Evolutionary conservation across 495 filamentous ascomycete genomes (phyloP), one percentile per base, ranked within the genome.

Genomic region (Neurospora sp.): DNA sequence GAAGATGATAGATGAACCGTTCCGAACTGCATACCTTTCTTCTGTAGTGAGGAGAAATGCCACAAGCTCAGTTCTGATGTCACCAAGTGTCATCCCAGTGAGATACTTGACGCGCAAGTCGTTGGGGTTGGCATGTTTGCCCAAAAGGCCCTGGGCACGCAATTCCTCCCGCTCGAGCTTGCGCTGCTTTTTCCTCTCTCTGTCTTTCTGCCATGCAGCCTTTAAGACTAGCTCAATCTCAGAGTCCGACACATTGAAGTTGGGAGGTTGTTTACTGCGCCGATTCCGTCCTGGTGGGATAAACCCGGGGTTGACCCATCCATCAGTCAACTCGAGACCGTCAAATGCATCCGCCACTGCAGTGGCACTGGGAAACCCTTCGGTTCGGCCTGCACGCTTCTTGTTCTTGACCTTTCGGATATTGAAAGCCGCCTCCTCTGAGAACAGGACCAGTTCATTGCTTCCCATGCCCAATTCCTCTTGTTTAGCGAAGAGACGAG

Each of bases 91-190:
- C 81, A 97, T 92, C 36, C 93, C 92, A 45, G 89, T 83, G 3
- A 83, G 81, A 77, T 97, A 96, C 77, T 93, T 97, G 42, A 83
- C 82, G 74, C 88, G 89, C 74, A 94, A 78, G 79, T 94, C 90
- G 15, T 88, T 80, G 31, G 91, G 90, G 43, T 86, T 84, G 19
- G 82, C 79, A 37, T 88, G 90, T 75, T 87, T 89, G 45, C 93
- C 92, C 15, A 98, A 86, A 39, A 97, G 78, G 8, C 96, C 96
- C 78, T 93, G 86, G 0, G 88, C 85, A 37, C 95, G 92, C 34
- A 96, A 84, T 71, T 91, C 87, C 79, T 96, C 91, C 7, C 96
- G 90, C 74, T 93, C 89, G 77, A 82, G 84, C 82, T 97, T 99
- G 74, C 87, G 91, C 4, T 82, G 79, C 70, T 90, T 92, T 83